Conservation (phyloP, 371 early-diverging fungal species). For the Fennellomyces sp. region DNA sequence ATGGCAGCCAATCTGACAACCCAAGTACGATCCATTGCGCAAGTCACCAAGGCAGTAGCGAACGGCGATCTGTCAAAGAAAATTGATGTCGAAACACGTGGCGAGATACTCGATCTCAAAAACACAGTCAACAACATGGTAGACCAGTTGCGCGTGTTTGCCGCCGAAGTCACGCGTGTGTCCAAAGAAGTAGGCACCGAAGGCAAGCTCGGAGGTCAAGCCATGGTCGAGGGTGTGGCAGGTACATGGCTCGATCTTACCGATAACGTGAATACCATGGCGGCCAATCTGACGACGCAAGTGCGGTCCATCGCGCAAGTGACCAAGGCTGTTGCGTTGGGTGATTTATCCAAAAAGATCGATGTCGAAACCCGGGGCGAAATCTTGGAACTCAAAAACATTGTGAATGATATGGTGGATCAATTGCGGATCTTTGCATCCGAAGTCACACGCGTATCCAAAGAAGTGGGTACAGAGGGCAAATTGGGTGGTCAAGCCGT, state of each 20-base stretch:
- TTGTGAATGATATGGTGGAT: slow-evolving; percentile 35
- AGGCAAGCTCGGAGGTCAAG: slow-evolving; percentile 29
- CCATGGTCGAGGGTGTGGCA: slow-evolving; percentile 29
- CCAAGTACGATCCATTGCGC: slow-evolving; percentile 44
- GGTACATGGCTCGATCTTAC: slow-evolving; percentile 45
- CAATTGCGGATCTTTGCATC: slow-evolving; percentile 23
- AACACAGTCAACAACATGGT: slow-evolving; percentile 53
- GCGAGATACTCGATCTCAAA: slow-evolving; percentile 44
- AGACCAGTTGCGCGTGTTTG: slow-evolving; percentile 53
- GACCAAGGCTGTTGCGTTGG: slow-evolving; percentile 39
- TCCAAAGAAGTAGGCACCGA: slow-evolving; percentile 38
- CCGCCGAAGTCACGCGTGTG: slow-evolving; percentile 52
- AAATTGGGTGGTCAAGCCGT: slow-evolving; percentile 49
- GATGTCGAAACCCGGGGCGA: slow-evolving; percentile 34
- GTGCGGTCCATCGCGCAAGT: slow-evolving; percentile 52
- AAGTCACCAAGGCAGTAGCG: slow-evolving; percentile 42
- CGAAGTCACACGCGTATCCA: slow-evolving; percentile 54
- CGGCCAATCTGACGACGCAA: slow-evolving; percentile 46
- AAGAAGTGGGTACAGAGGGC: slow-evolving; percentile 44
- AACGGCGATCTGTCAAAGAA: slow-evolving; percentile 54
- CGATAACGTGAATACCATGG: slow-evolving; percentile 43
- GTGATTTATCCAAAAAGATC: slow-evolving; percentile 42
- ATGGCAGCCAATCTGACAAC: slow-evolving; percentile 36
- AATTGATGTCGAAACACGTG: slow-evolving; percentile 54
- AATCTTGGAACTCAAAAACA: slow-evolving; percentile 40